Percentiles rank a stretch among this genome's conserved stretches.
Conservation (phyloP, 345 rosid species). For the Combretum micranthum region DNA sequence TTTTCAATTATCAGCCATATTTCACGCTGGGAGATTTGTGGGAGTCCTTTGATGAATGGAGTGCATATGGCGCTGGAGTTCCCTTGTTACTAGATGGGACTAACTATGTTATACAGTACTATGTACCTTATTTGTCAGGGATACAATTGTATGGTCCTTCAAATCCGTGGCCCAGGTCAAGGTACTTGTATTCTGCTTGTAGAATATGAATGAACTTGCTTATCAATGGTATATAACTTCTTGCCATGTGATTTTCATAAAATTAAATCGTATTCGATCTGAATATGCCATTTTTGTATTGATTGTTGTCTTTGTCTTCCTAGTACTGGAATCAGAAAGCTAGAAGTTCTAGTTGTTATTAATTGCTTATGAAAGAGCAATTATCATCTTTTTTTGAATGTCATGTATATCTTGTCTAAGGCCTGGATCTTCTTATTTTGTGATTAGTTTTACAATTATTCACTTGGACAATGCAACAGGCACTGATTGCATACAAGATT, state of each 20-base stretch:
- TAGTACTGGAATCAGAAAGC: not conserved
- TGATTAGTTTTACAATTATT: no score
- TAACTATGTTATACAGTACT: conserved; percentile 71
- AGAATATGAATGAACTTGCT: not conserved
- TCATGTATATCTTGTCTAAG: no score
- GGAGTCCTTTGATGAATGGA: conserved; percentile 84
- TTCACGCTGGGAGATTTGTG: conserved; percentile 71
- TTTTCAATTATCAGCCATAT: conserved; percentile 37
- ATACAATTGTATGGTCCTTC: conserved; percentile 64
- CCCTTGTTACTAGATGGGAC: conserved; percentile 60
- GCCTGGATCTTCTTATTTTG: no score
- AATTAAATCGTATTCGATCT: no score
- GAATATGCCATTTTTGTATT: no score
- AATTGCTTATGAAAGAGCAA: no score
- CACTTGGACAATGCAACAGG: no score
- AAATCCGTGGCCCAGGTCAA: conserved; percentile 21
- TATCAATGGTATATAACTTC: not conserved
- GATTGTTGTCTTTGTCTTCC: not conserved
- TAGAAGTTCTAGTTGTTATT: no score
- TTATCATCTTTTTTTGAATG: no score
- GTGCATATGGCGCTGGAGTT: conserved; percentile 78
- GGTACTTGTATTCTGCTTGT: conserved; percentile 19
- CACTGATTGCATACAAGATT: no score
- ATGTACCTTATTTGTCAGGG: conserved; percentile 86
- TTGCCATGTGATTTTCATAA: no score